These are phyloP conservation scores for Hyphochytrium catenoides DNA, from an alignment of 352 stramenopile species.

Conservation along the genomic window DNA sequence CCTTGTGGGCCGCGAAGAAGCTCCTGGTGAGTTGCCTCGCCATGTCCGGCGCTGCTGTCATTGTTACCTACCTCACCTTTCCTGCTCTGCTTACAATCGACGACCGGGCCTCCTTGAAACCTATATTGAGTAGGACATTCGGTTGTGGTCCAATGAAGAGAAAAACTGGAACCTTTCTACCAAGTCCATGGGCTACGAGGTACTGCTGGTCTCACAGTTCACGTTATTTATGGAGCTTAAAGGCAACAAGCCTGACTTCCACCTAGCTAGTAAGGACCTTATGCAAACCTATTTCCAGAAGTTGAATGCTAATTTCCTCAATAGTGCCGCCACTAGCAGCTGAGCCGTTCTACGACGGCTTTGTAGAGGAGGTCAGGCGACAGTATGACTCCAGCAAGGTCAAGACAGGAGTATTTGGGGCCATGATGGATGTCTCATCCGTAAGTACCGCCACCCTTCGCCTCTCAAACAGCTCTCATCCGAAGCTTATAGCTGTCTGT, in stretches of 20 bases:
- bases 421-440: constrained; percentile 59
- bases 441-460: constrained; percentile 13
- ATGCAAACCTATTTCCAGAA: background rate
- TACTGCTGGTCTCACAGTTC: constrained; percentile 64
- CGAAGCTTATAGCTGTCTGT: background rate
- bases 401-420: constrained; percentile 41
- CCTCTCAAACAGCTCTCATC: no score
- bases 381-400: constrained; percentile 31
- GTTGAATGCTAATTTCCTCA: background rate
- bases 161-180: constrained; percentile 34
- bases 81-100: no score
- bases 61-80: no score
- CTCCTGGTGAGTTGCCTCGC: constrained; percentile 37
- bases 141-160: constrained; percentile 38
- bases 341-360: constrained; percentile 43
- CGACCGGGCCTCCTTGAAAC: background rate
- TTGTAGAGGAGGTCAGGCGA: constrained; percentile 28
- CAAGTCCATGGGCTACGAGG: constrained; percentile 28
- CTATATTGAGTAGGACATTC: constrained; percentile 23
- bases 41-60: no score
- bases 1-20: constrained; percentile 44
- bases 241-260: constrained; percentile 62
- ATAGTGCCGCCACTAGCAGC: constrained; percentile 32
- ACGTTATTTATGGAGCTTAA: constrained; percentile 45
- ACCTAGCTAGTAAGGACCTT: constrained; percentile 31